Conservation (phyloP, 257 asterid genomes). For the Pogostemon cablin region DNA sequence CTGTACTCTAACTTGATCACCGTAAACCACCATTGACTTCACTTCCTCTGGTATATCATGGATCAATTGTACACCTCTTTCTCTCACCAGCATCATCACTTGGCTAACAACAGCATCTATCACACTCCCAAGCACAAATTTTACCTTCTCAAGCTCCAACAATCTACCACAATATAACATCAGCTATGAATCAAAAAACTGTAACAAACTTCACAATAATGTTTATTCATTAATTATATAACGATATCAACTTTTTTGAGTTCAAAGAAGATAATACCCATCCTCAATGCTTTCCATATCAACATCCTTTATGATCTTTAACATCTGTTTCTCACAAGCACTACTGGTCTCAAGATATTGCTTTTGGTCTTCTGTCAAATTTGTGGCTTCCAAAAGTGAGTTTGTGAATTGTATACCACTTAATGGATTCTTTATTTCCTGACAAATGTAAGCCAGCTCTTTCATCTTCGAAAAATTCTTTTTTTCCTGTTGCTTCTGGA, state of each 20-base stretch:
- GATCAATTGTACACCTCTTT: conserved; percentile 71
- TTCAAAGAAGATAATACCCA: conserved; percentile 50
- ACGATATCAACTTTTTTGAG: background rate
- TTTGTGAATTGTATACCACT: conserved; percentile 80
- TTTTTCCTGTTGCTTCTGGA: conserved; percentile 70
- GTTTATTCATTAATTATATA: too few species aligned
- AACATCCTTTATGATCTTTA: conserved; percentile 77
- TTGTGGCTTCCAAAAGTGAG: conserved; percentile 70
- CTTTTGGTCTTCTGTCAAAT: conserved; percentile 74
- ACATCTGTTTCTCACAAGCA: conserved; percentile 89
- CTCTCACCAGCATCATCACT: conserved; percentile 74
- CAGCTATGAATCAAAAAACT: background rate
- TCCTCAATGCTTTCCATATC: conserved; percentile 69
- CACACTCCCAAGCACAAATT: conserved; percentile 73
- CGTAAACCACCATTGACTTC: conserved; percentile 61
- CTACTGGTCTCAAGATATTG: conserved; percentile 79
- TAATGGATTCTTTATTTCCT: conserved; percentile 77
- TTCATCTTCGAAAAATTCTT: conserved; percentile 61
- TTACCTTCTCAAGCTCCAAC: conserved; percentile 69
- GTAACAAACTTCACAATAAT: background rate
- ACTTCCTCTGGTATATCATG: conserved; percentile 84
- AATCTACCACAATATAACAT: conserved; percentile 44
- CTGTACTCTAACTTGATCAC: conserved; percentile 86
- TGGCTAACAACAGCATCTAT: conserved; percentile 95
- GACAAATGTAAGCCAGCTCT: conserved; percentile 85